A percentile compares a stretch with the other conserved stretches of the same genome.
phyloP scores from a whole-genome alignment of 495 filamentous ascomycete genomes.

The Penicillium bialowiezense region DNA sequence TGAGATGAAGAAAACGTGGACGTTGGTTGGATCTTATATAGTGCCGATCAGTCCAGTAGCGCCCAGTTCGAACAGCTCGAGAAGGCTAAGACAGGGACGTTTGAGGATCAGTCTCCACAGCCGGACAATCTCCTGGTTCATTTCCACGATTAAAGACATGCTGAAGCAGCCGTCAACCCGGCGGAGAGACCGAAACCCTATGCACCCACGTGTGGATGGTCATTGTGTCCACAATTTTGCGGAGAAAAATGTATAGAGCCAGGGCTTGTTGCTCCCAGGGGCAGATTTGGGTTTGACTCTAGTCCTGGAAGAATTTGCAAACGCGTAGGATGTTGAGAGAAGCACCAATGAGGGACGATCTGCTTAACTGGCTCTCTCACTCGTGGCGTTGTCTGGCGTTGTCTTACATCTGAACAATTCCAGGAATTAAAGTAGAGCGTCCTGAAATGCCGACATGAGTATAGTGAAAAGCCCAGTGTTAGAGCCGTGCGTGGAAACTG shows the following conservation, averaged over 20 bases:
- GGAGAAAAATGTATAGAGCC: background rate
- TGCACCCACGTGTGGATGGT: background rate
- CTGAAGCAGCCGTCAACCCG: background rate
- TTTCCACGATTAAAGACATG: background rate
- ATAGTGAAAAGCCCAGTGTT: background rate
- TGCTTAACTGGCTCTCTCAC: too few relatives aligned
- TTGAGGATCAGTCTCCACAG: background rate
- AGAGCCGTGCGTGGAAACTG: conserved; percentile 19
- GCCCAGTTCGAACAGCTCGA: background rate
- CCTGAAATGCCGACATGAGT: background rate
- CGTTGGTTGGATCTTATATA: conserved; percentile 2
- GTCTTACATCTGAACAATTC: background rate
- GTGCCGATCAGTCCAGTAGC: background rate
- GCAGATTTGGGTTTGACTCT: background rate
- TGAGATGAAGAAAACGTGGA: background rate
- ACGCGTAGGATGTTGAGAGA: background rate
- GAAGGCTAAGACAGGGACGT: background rate
- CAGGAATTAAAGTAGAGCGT: conserved; percentile 1
- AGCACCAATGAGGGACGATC: conserved; percentile 2
- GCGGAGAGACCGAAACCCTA: background rate
- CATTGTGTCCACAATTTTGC: background rate
- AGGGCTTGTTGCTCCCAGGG: background rate
- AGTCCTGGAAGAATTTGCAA: too few relatives aligned
- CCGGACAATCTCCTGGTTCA: background rate
- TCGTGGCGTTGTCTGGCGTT: too few relatives aligned